These are phyloP conservation scores for Irpex lacteus DNA, from an alignment of 1,284 basidiomycete species.

Conservation along the genomic window DNA sequence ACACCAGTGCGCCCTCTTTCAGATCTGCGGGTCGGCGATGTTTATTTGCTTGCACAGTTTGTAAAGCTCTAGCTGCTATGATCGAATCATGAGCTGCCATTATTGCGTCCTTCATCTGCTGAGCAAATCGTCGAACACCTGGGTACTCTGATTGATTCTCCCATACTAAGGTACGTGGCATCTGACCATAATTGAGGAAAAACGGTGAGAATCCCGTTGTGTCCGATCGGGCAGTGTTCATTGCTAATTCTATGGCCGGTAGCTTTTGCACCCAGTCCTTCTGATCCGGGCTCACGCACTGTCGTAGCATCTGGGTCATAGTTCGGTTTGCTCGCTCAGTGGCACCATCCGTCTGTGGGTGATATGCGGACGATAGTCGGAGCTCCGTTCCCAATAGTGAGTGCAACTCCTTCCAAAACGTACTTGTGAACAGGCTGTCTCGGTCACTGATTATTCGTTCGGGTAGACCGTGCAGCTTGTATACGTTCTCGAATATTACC, in stretches of 20 bases:
- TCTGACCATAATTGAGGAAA: constrained; percentile 32
- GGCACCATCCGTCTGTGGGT: constrained; percentile 42
- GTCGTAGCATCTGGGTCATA: constrained; percentile 36
- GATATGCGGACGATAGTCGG: constrained; percentile 39
- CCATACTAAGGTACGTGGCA: constrained; percentile 31
- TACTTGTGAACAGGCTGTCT: constrained; percentile 39
- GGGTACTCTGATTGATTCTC: constrained; percentile 21
- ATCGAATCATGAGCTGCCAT: constrained; percentile 27
- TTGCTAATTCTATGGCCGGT: constrained; percentile 36
- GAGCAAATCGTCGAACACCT: constrained; percentile 19
- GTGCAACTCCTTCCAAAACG: constrained; percentile 40
- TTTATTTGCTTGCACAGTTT: constrained; percentile 28
- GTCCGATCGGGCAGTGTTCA: constrained; percentile 29
- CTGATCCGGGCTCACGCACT: constrained; percentile 30
- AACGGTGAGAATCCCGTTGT: constrained; percentile 35
- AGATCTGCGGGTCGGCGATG: constrained; percentile 11
- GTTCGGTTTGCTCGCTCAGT: constrained; percentile 39
- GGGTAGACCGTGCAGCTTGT: constrained; percentile 40
- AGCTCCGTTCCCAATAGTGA: constrained; percentile 33
- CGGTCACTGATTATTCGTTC: constrained; percentile 39
- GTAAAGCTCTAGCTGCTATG: constrained; percentile 26
- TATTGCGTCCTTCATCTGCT: constrained; percentile 14
- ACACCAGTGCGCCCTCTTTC: constrained; percentile 26
- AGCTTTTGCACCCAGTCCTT: constrained; percentile 36
- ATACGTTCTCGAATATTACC: constrained; percentile 36